Conservation (phyloP, 2,329 filamentous ascomycete genomes). For the Xylaria sp. region DNA sequence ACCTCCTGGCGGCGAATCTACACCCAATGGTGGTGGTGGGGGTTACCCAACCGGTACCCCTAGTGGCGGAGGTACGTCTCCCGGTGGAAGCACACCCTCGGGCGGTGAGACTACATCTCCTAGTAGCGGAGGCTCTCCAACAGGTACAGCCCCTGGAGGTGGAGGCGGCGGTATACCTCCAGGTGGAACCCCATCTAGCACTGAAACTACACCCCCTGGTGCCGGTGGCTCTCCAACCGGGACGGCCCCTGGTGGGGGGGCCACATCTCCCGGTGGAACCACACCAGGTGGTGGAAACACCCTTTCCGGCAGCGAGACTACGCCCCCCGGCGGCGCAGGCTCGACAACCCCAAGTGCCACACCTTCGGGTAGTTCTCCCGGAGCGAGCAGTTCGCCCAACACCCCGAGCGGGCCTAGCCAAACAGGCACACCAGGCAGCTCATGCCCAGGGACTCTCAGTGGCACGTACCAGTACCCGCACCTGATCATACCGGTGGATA, state of each 20-base stretch:
- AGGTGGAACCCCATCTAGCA: not conserved
- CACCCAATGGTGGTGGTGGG: too few relatives aligned
- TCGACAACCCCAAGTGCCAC: not conserved
- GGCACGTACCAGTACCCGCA: slow-evolving; percentile 68
- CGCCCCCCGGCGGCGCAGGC: not conserved
- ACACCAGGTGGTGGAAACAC: not conserved
- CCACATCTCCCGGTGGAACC: not conserved
- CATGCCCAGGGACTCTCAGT: slow-evolving; percentile 59
- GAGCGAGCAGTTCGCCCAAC: not conserved
- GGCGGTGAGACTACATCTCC: too few relatives aligned
- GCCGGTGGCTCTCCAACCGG: not conserved
- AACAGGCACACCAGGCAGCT: slow-evolving; percentile 27
- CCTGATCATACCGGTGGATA: slow-evolving; percentile 70
- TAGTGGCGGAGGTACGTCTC: too few relatives aligned
- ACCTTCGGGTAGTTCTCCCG: not conserved
- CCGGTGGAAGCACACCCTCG: too few relatives aligned
- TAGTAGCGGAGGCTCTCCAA: too few relatives aligned
- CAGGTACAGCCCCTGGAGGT: too few relatives aligned
- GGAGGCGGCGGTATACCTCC: too few relatives aligned
- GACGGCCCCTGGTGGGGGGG: too few relatives aligned
- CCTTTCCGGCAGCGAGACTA: not conserved
- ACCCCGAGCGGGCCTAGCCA: not conserved
- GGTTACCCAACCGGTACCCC: too few relatives aligned
- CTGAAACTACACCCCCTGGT: not conserved
- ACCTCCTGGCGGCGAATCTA: too few relatives aligned